Conservation (phyloP, 352 stramenopile species). For the Pythium scleroteichum region DNA sequence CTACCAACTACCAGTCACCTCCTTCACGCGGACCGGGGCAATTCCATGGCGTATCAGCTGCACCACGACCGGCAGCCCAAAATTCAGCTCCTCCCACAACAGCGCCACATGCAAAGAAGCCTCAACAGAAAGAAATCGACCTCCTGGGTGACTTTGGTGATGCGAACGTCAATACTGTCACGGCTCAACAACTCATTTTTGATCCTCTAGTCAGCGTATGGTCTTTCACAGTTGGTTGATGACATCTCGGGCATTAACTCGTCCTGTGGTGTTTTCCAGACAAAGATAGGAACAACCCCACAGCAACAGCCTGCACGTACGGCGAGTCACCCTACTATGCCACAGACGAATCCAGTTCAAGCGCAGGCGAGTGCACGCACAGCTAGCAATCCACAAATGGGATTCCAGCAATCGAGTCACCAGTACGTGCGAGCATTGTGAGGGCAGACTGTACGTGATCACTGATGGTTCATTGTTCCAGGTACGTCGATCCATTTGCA, state of each 20-base stretch:
- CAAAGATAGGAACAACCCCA: conserved; percentile 17
- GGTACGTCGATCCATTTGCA: conserved; percentile 69
- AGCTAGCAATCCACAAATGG: conserved; percentile 33
- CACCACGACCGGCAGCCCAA: conserved; percentile 4
- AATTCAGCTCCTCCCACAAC: conserved; percentile 23
- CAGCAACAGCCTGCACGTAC: conserved; percentile 21
- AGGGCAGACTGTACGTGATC: not conserved
- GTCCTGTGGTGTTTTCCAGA: not conserved
- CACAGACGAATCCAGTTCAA: not conserved
- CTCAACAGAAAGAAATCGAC: conserved; percentile 68
- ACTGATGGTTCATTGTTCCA: conserved; percentile 6
- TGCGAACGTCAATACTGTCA: conserved; percentile 52
- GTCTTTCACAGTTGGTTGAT: not conserved
- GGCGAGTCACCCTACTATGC: conserved; percentile 18
- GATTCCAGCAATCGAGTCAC: conserved; percentile 1
- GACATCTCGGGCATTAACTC: no score
- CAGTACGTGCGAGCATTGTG: not conserved
- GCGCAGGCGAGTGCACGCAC: conserved; percentile 23
- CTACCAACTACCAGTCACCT: conserved; percentile 15
- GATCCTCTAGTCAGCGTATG: conserved; percentile 64
- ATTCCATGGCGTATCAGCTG: conserved; percentile 2
- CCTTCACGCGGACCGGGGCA: conserved; percentile 4
- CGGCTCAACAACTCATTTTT: conserved; percentile 71
- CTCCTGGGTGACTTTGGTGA: conserved; percentile 68
- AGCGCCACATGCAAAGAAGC: conserved; percentile 10